phyloP scores from a whole-genome alignment of 805 yeast genomes.

The Barnettozyma populi region DNA sequence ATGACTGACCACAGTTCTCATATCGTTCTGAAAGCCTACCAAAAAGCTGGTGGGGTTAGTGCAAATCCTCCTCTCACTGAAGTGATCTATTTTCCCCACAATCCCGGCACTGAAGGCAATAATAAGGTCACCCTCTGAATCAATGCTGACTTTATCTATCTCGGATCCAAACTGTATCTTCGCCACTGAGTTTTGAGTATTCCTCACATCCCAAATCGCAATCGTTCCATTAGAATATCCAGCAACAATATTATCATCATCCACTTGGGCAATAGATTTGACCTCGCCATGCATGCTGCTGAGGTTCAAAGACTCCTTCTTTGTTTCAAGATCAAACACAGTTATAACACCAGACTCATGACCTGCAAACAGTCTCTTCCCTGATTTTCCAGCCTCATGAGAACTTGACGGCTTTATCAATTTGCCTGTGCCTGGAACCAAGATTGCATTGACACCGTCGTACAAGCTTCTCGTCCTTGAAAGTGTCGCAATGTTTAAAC shows the following conservation, averaged over 20 bases:
- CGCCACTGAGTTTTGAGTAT: constrained; percentile 7
- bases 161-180: constrained; percentile 2
- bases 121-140: not conserved
- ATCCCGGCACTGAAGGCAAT: not conserved
- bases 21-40: not conserved
- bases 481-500: constrained; percentile 37
- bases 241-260: constrained; percentile 18
- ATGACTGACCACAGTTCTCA: not conserved
- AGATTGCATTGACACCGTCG: constrained; percentile 33
- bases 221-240: constrained; percentile 34
- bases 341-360: constrained; percentile 35
- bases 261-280: not conserved
- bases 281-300: constrained; percentile 23
- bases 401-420: constrained; percentile 9
- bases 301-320: constrained; percentile 22
- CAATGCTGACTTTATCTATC: constrained; percentile 11
- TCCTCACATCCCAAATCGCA: constrained; percentile 38
- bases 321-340: constrained; percentile 33
- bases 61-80: no score
- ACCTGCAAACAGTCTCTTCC: constrained; percentile 39
- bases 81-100: not conserved
- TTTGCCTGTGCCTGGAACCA: not conserved
- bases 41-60: not conserved
- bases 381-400: constrained; percentile 44
- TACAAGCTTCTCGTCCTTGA: constrained; percentile 28